Base-by-base conservation (phyloP, 2,329 filamentous ascomycete genomes). In the Bipolaris cookei region DNA sequence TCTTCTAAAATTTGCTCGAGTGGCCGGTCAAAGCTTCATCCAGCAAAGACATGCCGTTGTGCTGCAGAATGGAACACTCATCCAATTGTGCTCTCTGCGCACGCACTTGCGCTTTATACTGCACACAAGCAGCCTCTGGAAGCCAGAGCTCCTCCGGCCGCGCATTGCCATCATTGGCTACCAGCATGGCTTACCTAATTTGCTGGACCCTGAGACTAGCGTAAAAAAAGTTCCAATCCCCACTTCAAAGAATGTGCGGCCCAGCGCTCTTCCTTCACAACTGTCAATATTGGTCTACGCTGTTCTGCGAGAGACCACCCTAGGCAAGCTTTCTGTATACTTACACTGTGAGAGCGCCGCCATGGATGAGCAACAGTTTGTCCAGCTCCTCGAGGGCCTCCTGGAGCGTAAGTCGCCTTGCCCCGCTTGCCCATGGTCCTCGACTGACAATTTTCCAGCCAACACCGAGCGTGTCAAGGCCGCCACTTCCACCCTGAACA, bases 401-500 rank as follows among this genome's bases (percentile, higher is more conserved):
- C 86, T 96, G 80, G 88, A 92, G 77, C 92, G 91, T 95, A 82
- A 82, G 90, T 87, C 48, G 39, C 34, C 50, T 28, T 37, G 30
- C 49, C 48, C 38, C 54, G 42, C 50, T 20, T 47, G 32, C 30
- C 20, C 21, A n/a, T 48, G 6, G 32, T 44, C 3, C 47, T 53
- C 30, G 20, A 61, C 77, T 82, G 65, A 81, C 76, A 61, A 43
- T 60, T 62, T 43, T 38, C 51, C 73, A 96, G 92, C 95, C 75
- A 89, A 96, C 80, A 97, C 75, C 16, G 76, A 76, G 56, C 69
- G 72, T 79, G 88, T 96, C 78, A 96, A 97, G 85, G 87, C 90
- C 66, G 92, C 93, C 62, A 99, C 94, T 16, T 87, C 90, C 57
- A 88, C 92, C 71, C 87, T 98, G 59, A 93, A 96, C 79, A 95